A percentile compares a stretch with the other conserved stretches of the same genome.
These are phyloP conservation scores for Eucalyptus cloeziana DNA, from an alignment of 345 rosid genomes.

Conservation along the genomic window DNA sequence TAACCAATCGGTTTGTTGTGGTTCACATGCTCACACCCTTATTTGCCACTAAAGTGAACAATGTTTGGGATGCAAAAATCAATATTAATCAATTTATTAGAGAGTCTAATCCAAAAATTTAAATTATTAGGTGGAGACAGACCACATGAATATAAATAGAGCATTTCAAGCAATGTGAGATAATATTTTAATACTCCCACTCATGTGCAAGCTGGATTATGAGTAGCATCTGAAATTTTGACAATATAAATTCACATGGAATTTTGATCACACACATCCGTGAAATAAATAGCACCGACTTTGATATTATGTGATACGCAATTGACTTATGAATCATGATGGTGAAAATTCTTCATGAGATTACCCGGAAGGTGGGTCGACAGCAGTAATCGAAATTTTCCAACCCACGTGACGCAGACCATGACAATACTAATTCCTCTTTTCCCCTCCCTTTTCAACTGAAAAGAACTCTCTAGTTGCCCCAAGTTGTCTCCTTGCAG, in stretches of 20 bases:
- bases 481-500: background rate
- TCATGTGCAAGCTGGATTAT: too few species aligned
- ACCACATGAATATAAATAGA: too few species aligned
- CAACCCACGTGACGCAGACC: background rate
- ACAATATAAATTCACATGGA: accelerated
- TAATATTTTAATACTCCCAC: accelerated
- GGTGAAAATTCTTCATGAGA: background rate
- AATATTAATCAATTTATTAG: too few species aligned
- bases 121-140: too few species aligned
- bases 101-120: too few species aligned
- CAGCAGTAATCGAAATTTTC: background rate
- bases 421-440: background rate
- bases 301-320: too few species aligned
- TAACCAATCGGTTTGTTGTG: accelerated
- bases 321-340: background rate
- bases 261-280: too few species aligned
- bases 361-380: background rate
- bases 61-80: accelerated
- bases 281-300: too few species aligned
- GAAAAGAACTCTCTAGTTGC: background rate
- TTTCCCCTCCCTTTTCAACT: background rate
- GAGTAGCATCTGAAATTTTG: too few species aligned
- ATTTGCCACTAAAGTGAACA: background rate
- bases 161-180: too few species aligned
- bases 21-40: accelerated